A percentile compares a stretch with the other conserved stretches of the same genome.
Evolutionary conservation across 1,284 basidiomycete genomes (phyloP).

Genomic region (Pseudozyma tsukubaensis): DNA sequence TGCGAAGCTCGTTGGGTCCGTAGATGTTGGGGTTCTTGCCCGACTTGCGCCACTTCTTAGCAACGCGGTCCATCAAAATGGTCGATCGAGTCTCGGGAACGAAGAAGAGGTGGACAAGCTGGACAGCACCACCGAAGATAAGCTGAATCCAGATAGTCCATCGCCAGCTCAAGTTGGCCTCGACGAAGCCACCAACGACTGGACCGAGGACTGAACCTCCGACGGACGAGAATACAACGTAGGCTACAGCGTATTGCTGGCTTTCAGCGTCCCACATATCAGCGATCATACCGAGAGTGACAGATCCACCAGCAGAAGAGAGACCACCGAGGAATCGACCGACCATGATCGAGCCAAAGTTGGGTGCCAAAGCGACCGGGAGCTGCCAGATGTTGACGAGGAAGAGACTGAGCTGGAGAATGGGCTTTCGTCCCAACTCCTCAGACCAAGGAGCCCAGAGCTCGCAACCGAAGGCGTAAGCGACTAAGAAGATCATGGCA

Average conservation of each 20-base stretch:
- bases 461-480: conserved; percentile 69
- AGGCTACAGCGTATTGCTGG: conserved; percentile 68
- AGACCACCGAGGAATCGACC: conserved; percentile 69
- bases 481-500: conserved; percentile 69
- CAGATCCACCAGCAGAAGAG: conserved; percentile 69
- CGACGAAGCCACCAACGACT: conserved; percentile 59
- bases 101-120: conserved; percentile 69
- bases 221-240: conserved; percentile 65
- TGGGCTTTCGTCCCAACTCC: conserved; percentile 66
- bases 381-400: conserved; percentile 68
- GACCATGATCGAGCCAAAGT: conserved; percentile 66
- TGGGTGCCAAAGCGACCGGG: conserved; percentile 55
- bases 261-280: conserved; percentile 67
- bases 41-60: conserved; percentile 66
- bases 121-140: conserved; percentile 69
- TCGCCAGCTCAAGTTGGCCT: conserved; percentile 33
- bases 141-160: conserved; percentile 71
- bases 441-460: conserved; percentile 68
- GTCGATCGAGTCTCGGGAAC: conserved; percentile 70
- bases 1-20: conserved; percentile 70
- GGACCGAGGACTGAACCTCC: conserved; percentile 69
- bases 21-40: conserved; percentile 48
- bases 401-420: conserved; percentile 65
- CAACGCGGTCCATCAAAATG: conserved; percentile 69
- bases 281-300: conserved; percentile 69